These are phyloP conservation scores for Citrus inodora DNA, from an alignment of 345 rosid genomes.

Conservation along the genomic window DNA sequence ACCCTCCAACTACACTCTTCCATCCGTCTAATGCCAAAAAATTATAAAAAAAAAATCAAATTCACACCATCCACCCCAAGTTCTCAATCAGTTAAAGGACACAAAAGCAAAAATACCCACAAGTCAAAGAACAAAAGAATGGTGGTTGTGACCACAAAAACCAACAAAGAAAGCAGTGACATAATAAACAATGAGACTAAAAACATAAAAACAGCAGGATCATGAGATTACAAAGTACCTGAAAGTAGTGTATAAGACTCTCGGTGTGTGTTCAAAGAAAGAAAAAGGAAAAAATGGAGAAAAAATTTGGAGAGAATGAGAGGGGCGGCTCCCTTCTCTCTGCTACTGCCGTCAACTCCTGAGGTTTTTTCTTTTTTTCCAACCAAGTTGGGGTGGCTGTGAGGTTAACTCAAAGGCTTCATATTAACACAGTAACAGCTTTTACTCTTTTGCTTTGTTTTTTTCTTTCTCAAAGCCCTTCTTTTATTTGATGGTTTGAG, in stretches of 20 bases:
- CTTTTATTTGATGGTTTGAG: no score
- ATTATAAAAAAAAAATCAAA: background rate
- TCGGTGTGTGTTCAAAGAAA: background rate
- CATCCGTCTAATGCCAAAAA: background rate
- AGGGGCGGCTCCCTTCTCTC: constrained; percentile 17
- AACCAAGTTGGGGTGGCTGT: constrained; percentile 30
- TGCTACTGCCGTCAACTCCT: constrained; percentile 24
- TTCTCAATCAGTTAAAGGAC: background rate
- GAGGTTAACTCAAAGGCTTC: background rate
- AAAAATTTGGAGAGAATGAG: background rate
- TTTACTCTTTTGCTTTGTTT: background rate
- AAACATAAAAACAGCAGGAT: background rate
- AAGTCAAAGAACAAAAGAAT: background rate
- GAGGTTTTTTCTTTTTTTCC: constrained; percentile 15
- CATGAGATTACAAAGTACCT: constrained; percentile 16
- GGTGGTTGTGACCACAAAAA: background rate
- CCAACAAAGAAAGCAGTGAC: background rate
- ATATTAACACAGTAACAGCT: background rate
- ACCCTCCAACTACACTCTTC: background rate
- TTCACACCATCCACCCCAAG: background rate
- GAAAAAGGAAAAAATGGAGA: background rate
- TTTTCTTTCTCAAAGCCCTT: background rate
- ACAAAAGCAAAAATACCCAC: background rate
- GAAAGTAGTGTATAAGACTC: constrained; percentile 1
- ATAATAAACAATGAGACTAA: constrained; percentile 4